phyloP scores from a whole-genome alignment of 805 yeast species.

The Candida fluviatilis region DNA sequence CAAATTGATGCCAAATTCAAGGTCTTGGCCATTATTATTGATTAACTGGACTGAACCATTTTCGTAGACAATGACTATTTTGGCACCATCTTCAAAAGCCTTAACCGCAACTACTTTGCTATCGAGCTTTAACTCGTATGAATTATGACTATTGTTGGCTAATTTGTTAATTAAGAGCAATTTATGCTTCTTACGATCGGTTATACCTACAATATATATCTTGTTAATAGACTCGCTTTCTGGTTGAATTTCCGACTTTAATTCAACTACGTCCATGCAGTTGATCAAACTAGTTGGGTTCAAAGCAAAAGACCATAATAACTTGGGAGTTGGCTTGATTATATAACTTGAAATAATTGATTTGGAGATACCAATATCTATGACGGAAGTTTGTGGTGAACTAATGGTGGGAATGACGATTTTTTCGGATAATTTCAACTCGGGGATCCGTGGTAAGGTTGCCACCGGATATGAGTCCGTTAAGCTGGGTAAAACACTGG shows the following conservation, averaged over 20 bases:
- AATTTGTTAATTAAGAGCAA: conserved; percentile 19
- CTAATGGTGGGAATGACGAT: conserved; percentile 19
- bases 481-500: conserved; percentile 12
- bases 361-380: conserved; percentile 53
- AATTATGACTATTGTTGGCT: conserved; percentile 4
- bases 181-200: conserved; percentile 30
- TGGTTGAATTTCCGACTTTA: conserved; percentile 1
- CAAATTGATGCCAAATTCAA: conserved; percentile 7
- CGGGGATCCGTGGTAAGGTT: conserved; percentile 31
- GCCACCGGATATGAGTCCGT: conserved; percentile 28
- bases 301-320: conserved; percentile 52
- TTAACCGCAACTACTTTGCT: conserved; percentile 14
- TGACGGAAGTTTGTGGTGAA: conserved; percentile 23
- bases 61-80: conserved; percentile 17
- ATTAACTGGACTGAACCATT: conserved; percentile 13
- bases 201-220: conserved; percentile 36
- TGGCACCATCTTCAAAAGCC: conserved; percentile 22
- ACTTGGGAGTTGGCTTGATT: conserved; percentile 53
- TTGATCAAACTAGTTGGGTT: conserved; percentile 45
- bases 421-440: conserved; percentile 19
- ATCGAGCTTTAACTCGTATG: conserved; percentile 8
- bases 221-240: conserved; percentile 7
- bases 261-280: conserved; percentile 30
- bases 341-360: conserved; percentile 49
- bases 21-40: conserved; percentile 9